Evolutionary conservation across 768 basidiomycete species (phyloP), one percentile per base, ranked within the genome.

Genomic region (Boletus coccyginus): DNA sequence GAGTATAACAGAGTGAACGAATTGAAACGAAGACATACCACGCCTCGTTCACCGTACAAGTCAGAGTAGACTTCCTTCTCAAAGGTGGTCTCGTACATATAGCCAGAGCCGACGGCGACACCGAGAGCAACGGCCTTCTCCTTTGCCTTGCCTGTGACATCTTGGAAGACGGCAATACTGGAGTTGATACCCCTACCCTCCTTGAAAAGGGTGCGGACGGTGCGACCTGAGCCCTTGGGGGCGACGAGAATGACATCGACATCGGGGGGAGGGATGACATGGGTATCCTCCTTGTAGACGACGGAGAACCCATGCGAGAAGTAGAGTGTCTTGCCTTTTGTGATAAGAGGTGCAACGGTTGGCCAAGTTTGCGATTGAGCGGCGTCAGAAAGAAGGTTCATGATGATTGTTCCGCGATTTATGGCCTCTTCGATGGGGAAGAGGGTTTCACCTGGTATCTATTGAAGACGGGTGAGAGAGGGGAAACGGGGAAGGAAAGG

Each of bases 301-400:
- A 98, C 84, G 62, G 96, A 98, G 88, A 99, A 99, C 68, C 97
- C 97, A 74, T 99, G 97, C 7, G 96, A 94, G 82, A 99, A 99
- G 87, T 99, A 99, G 61, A 99, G 89, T n/a, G 97, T 99, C 84
- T 99, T 98, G 78, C 92, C 97, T 84, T 95, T 93, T 75, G 94
- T 98, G 80, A 98, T 95, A 69, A 98, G 86, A 53, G 97, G 96
- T 43, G 85, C 88, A 66, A 99, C 64, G 51, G 81, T 77, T 39
- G 88, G 79, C 97, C 97, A 99, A 32, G 95, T 98, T 74, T 90
- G 84, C 14, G 92, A 94, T 78, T 99, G 97, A n/a, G 96, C 97
- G 47, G 97, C 97, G 68, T 99, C 97, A 44, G 96, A 98, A 63
- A 99, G 86, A 52, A 99, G 81, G 84, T 99, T 98, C 97, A 99